Evolutionary conservation across 495 filamentous ascomycete genomes (phyloP).

Genomic region (Tuber indicum): DNA sequence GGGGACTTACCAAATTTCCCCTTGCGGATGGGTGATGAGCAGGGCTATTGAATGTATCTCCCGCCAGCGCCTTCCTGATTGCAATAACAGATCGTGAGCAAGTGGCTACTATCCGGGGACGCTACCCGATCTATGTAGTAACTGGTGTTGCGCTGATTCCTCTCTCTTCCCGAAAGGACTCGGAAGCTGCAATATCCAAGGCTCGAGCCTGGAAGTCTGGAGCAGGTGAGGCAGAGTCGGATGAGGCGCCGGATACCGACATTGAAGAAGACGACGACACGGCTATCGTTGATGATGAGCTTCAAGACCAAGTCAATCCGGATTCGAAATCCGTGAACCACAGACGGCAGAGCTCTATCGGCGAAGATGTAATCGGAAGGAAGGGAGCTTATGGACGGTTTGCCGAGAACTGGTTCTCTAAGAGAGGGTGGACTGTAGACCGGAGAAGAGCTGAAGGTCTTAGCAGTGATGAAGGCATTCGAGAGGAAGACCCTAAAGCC

Average conservation of each 20-base stretch:
- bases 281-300: conserved; percentile 43
- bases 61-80: conserved; percentile 67
- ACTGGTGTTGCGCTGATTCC: conserved; percentile 84
- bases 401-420: conserved; percentile 82
- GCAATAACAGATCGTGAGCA: conserved; percentile 75
- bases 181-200: conserved; percentile 59
- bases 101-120: conserved; percentile 73
- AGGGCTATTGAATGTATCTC: conserved; percentile 71
- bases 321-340: conserved; percentile 36
- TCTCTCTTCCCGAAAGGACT: conserved; percentile 66
- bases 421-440: conserved; percentile 64
- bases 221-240: conserved; percentile 18
- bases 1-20: neutral
- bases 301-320: conserved; percentile 43
- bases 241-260: conserved; percentile 31
- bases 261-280: conserved; percentile 42
- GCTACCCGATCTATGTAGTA: conserved; percentile 70
- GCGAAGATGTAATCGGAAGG: conserved; percentile 73
- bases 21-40: neutral
- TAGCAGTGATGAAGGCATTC: conserved; percentile 44
- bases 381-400: conserved; percentile 79
- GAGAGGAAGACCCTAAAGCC: conserved; percentile 24
- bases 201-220: conserved; percentile 46
- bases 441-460: conserved; percentile 54
- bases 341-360: conserved; percentile 52